A percentile compares a stretch with the other conserved stretches of the same genome.
Conservation (phyloP, 495 filamentous ascomycete species). For the Aspergillus baeticus region DNA sequence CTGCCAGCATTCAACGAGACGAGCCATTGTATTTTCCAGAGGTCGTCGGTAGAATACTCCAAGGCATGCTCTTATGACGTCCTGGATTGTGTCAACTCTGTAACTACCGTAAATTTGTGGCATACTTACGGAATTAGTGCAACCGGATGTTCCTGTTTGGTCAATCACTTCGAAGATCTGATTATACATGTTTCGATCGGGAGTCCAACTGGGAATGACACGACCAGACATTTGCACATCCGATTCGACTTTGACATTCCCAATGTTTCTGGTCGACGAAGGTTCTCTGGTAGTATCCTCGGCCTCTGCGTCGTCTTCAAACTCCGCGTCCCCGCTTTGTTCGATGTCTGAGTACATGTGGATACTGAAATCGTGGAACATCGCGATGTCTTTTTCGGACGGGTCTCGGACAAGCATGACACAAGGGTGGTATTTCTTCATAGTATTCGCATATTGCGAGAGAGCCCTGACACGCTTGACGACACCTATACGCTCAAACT, state of each 20-base stretch:
- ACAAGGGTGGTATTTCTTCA: conserved; percentile 49
- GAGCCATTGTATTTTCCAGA: conserved; percentile 53
- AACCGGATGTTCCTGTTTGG: conserved; percentile 48
- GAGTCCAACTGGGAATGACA: conserved; percentile 53
- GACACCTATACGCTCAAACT: conserved; percentile 66
- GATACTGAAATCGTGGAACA: conserved; percentile 46
- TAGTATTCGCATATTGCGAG: conserved; percentile 36
- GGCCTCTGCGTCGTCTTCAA: conserved; percentile 40
- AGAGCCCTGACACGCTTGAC: conserved; percentile 66
- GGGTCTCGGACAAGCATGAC: conserved; percentile 76
- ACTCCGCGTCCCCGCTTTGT: conserved; percentile 37
- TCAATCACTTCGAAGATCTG: conserved; percentile 54
- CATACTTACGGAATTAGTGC: conserved; percentile 50
- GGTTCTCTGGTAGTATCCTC: conserved; percentile 24
- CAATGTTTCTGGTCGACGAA: conserved; percentile 21
- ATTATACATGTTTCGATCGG: conserved; percentile 51
- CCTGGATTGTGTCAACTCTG: conserved; percentile 28
- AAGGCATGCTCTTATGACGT: conserved; percentile 47
- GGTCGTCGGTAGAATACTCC: conserved; percentile 58
- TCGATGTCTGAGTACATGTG: conserved; percentile 31
- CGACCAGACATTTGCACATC: conserved; percentile 34
- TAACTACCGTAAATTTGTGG: not conserved
- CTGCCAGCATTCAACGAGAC: conserved; percentile 59
- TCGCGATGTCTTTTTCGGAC: conserved; percentile 59
- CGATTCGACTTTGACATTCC: conserved; percentile 25